Base-by-base conservation (phyloP, 768 basidiomycete genomes). In the Artomyces pyxidatus region DNA sequence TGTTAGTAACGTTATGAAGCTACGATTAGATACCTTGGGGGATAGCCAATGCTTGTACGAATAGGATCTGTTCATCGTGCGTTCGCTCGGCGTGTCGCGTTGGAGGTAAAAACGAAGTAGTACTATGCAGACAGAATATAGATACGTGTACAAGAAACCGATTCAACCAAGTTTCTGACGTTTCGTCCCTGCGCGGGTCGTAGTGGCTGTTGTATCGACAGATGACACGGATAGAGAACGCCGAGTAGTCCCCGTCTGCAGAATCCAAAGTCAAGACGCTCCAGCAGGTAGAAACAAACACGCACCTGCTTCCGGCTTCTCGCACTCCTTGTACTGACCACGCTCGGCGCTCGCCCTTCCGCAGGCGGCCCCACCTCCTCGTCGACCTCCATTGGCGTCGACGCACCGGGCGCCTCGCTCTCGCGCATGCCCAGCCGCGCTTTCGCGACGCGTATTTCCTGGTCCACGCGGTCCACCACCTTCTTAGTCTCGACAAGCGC, bases 401-500 rank as follows among this genome's bases (percentile, higher is more conserved):
- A 57, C 50, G 50, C 49, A 16, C 50, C 57, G 8, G 64, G 66
- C 17, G 69, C 68, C 51, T 73, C 72, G 44, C 71, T 74, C 37
- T 70, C 74, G 45, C 71, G 68, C 60, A 77, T 67, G 21, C 76
- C 78, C 11, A 85, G 59, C 32, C 83, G 78, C 46, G 74, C 76
- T 60, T 78, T 83, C 53, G 85, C 58, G 2, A 88, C 76, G 50
- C 81, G 68, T 28, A 92, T 82, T 57, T 98, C 95, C 59, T 87
- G 84, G 17, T 95, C 91, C 3, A 85, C 76, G 61, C 84, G 80
- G 63, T 98, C 95, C 35, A 89, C 78, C 11, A 81, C 70, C 57
- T 88, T 84, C 73, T 97, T 98, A 55, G 81, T 84, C 59, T 97
- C 90, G n/a, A 95, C 75, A 59, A 97, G 66, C 11, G 77, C 72